Evolutionary conservation across 2,329 filamentous ascomycete species (phyloP).

Genomic region (Cadophora luteo-olivacea): DNA sequence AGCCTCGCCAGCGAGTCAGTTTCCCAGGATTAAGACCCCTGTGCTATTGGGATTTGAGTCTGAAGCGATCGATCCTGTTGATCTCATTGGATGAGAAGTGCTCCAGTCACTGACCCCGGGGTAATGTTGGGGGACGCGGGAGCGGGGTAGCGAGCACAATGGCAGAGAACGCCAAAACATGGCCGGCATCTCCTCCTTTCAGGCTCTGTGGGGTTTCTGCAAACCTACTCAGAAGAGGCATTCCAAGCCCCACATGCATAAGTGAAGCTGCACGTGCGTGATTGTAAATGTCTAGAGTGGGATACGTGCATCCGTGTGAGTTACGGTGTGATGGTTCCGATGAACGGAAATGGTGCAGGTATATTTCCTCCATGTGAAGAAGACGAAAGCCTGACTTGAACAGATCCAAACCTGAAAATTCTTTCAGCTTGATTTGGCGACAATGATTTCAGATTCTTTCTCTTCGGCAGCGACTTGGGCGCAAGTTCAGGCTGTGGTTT

Average conservation of each 20-base stretch:
- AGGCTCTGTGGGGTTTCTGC: conserved; percentile 7
- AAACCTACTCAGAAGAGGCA: background rate
- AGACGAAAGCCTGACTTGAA: background rate
- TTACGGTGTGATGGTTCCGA: conserved; percentile 4
- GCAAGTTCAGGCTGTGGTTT: conserved; percentile 28
- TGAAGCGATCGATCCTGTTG: background rate
- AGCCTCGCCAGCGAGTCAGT: conserved; percentile 1
- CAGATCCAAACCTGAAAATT: background rate
- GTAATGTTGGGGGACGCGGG: conserved; percentile 1
- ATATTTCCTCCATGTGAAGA: background rate
- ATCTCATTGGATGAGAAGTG: background rate
- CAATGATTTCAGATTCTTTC: conserved; percentile 25
- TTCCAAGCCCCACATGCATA: background rate
- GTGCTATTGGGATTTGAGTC: background rate
- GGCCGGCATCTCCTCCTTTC: background rate
- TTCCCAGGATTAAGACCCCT: background rate
- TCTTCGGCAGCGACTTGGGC: conserved; percentile 29
- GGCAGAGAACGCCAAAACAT: background rate
- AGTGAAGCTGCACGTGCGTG: background rate
- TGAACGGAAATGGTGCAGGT: background rate
- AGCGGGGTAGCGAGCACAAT: conserved; percentile 5
- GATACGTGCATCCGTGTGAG: background rate
- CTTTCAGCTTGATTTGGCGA: background rate
- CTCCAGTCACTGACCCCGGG: background rate
- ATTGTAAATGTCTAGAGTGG: conserved; percentile 6